Evolutionary conservation across 2,329 filamentous ascomycete species (phyloP), one percentile per base, ranked within the genome.

Genomic region (Stemphylium lycopersici): DNA sequence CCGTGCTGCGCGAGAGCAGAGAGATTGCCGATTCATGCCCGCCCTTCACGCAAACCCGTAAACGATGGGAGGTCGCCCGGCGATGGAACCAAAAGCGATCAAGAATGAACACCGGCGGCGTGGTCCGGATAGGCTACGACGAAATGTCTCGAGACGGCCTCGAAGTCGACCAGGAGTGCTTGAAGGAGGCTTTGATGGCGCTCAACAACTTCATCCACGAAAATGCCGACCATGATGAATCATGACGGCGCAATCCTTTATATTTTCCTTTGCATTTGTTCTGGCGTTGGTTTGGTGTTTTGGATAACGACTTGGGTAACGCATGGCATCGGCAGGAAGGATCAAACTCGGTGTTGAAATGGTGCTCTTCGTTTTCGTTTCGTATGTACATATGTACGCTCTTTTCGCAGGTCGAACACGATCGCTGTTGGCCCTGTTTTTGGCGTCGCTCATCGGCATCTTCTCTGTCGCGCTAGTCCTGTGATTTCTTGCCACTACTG

Each of bases 191-290:
- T 7, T 55, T 75, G 48, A 68, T 68, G 48, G 71, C 71, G 10
- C 48, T 75, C 37, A 74, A 75, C 59, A 74, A 74, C 61, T 75
- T 74, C 61, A 74, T 75, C 59, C 66, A 74, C 29, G 71, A 75
- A 48, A 63, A 63, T 37, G 66, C 65, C 41, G 72, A 75, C 48
- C 66, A 61, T 36, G 63, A 65, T 13, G 52, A 55, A 50, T 55
- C 52, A 62, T 66, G 58, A 64, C 45, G 55, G 48, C 56, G 48
- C 48, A 43, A 45, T 48, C 59, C 18, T 33, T 15, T 15, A 15
- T 29, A 26, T 40, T 56, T 48, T 48, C 60, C 7, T 36, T n/a
- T 36, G 52, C 52, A 55, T 51, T 20, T 31, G 16, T 29, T 34
- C 39, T 32, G 59, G 60, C 49, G 55, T 69, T 59, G 57, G 52